A percentile compares a stretch with the other conserved stretches of the same genome.
phyloP scores from a whole-genome alignment of 257 asterid genomes.

The Solanum sparsipilum region DNA sequence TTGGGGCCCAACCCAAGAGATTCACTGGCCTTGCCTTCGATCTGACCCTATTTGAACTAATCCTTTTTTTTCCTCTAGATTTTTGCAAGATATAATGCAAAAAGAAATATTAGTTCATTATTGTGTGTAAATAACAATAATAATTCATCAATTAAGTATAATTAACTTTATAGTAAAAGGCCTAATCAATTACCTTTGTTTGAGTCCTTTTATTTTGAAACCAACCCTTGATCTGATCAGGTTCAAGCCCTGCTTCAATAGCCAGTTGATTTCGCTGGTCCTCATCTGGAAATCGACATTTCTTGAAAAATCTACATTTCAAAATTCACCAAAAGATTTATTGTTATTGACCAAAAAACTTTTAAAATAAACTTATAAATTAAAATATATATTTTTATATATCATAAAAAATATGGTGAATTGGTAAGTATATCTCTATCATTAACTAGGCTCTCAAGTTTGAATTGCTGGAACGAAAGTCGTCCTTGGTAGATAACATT shows the following conservation, averaged over 20 bases:
- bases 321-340: neutral
- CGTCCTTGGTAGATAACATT: neutral
- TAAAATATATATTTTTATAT: neutral
- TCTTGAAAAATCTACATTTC: conserved; percentile 45
- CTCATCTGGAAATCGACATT: conserved; percentile 49
- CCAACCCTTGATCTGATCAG: conserved; percentile 54
- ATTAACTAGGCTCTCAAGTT: neutral
- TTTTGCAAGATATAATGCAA: neutral
- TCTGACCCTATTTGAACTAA: no score
- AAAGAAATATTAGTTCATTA: neutral
- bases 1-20: neutral
- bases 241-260: conserved; percentile 46
- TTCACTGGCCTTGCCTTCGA: neutral
- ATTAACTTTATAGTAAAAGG: neutral
- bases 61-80: neutral
- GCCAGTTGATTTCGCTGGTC: conserved; percentile 43
- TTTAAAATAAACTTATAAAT: neutral
- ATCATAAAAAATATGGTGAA: neutral
- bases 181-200: conserved; percentile 27
- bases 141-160: neutral
- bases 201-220: conserved; percentile 72
- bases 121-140: neutral
- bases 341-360: neutral
- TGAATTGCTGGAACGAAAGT: neutral
- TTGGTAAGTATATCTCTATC: neutral